These are phyloP conservation scores for Verruconis gallopava DNA, from an alignment of 2,329 filamentous ascomycete genomes.

Conservation along the genomic window DNA sequence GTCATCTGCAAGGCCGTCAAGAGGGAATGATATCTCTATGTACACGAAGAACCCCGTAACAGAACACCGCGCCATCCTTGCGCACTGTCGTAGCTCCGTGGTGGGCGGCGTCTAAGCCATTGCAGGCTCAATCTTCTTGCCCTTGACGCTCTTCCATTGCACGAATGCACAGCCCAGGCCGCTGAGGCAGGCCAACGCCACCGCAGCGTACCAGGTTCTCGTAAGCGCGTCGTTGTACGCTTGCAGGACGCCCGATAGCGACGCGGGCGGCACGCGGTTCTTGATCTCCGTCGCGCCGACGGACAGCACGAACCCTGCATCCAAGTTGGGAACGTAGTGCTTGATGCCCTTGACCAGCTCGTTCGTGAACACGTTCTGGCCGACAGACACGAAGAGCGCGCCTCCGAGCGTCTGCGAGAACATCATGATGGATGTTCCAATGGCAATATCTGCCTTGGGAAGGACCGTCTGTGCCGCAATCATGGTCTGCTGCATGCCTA, in stretches of 20 bases:
- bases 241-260: conserved; percentile 39
- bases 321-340: conserved; percentile 26
- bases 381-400: conserved; percentile 36
- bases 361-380: conserved; percentile 38
- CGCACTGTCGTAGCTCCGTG: not conserved
- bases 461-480: conserved; percentile 34
- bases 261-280: conserved; percentile 36
- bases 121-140: conserved; percentile 23
- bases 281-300: conserved; percentile 48
- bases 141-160: conserved; percentile 57
- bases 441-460: conserved; percentile 29
- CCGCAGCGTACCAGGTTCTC: conserved; percentile 46
- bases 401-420: conserved; percentile 36
- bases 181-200: conserved; percentile 40
- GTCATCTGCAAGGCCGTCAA: no score
- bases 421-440: conserved; percentile 36
- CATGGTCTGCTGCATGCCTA: conserved; percentile 36
- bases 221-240: conserved; percentile 53
- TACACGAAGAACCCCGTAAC: no score
- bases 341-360: conserved; percentile 30
- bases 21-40: no score
- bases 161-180: conserved; percentile 43
- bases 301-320: conserved; percentile 29
- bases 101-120: not conserved
- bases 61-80: no score